Evolutionary conservation across 148 eudicot species (phyloP).

Genomic region (Rhododendron williamsianum): DNA sequence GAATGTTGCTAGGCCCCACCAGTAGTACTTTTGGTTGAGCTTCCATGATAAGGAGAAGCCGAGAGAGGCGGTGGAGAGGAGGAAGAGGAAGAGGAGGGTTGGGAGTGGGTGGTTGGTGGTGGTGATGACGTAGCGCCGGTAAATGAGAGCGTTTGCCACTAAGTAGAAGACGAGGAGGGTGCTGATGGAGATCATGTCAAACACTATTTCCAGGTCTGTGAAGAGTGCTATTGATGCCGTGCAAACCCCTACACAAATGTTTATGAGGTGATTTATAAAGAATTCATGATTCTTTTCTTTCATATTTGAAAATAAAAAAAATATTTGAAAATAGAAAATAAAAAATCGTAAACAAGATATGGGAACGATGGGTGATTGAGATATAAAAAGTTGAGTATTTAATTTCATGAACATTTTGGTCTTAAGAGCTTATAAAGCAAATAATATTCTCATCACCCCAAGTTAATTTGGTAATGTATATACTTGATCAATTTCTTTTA

Average conservation of each 20-base stretch:
- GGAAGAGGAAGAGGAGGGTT: conserved; percentile 45
- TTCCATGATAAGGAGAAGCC: conserved; percentile 59
- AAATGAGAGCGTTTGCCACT: conserved; percentile 77
- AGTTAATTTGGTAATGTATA: too few relatives aligned
- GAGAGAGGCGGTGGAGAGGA: conserved; percentile 46
- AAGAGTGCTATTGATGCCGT: conserved; percentile 77
- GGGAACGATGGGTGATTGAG: background rate
- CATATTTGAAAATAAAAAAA: background rate
- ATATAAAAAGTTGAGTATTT: too few relatives aligned
- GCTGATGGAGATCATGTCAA: conserved; percentile 73
- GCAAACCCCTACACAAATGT: conserved; percentile 44
- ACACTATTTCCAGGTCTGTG: conserved; percentile 65
- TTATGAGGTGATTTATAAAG: background rate
- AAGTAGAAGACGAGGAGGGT: conserved; percentile 79
- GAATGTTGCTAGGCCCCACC: conserved; percentile 40
- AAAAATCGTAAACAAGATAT: background rate
- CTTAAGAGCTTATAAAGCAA: background rate
- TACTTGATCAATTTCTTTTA: background rate
- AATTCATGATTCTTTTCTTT: background rate
- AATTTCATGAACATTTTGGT: background rate
- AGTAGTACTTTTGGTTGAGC: conserved; percentile 24
- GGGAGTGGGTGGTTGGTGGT: conserved; percentile 32
- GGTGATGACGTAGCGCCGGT: conserved; percentile 49
- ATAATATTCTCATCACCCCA: background rate
- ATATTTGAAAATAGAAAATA: background rate